A percentile compares a stretch with the other conserved stretches of the same genome.
These are phyloP conservation scores for Pleurotus pulmonarius DNA, from an alignment of 768 basidiomycete species.

Conservation along the genomic window DNA sequence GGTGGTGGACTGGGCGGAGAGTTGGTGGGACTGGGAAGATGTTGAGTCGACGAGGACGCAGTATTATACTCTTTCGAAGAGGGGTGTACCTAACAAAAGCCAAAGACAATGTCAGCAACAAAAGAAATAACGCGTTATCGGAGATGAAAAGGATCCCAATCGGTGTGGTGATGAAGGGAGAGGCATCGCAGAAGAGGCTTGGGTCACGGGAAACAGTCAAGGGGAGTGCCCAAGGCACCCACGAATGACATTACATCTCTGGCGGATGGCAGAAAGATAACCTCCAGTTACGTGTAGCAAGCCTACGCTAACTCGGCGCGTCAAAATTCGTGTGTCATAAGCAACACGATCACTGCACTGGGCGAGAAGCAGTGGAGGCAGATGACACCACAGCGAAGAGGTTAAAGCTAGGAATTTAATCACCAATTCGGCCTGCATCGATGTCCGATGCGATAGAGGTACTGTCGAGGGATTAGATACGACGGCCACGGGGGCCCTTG, in stretches of 20 bases:
- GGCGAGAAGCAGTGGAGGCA: not conserved
- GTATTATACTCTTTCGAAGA: slow-evolving; percentile 4
- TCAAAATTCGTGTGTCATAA: too few species aligned
- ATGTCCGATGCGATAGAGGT: slow-evolving; percentile 7
- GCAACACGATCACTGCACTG: not conserved
- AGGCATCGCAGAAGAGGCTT: too few species aligned
- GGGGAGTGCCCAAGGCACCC: too few species aligned
- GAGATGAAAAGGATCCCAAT: too few species aligned
- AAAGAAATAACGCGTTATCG: not conserved
- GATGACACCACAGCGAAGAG: not conserved
- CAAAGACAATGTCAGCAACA: not conserved
- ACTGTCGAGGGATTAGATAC: not conserved
- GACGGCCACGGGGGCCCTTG: slow-evolving; percentile 7
- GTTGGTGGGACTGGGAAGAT: not conserved
- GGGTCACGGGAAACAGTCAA: too few species aligned
- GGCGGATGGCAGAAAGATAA: too few species aligned
- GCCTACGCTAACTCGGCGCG: too few species aligned
- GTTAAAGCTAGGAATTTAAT: not conserved
- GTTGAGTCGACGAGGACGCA: not conserved
- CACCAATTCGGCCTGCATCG: slow-evolving; percentile 8
- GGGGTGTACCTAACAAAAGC: not conserved
- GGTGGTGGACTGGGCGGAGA: not conserved
- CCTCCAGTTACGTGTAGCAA: too few species aligned
- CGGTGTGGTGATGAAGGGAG: too few species aligned
- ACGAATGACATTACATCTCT: too few species aligned